These are phyloP conservation scores for Conticribra weissflogii DNA, from an alignment of 108 stramenopile species.

Conservation along the genomic window DNA sequence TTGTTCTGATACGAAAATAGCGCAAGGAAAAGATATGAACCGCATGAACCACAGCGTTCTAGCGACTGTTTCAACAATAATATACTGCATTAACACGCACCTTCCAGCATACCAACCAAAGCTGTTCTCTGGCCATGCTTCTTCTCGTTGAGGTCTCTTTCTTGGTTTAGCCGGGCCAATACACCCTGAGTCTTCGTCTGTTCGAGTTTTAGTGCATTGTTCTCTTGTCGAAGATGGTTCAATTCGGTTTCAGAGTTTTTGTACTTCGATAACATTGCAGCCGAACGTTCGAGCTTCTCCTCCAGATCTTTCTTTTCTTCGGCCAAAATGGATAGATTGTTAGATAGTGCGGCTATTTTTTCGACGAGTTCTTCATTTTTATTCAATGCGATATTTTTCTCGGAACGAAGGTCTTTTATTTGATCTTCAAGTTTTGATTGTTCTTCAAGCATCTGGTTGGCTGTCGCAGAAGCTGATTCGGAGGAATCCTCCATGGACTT, in stretches of 20 bases:
- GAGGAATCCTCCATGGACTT: slow-evolving; percentile 51
- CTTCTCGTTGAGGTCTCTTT: slow-evolving; percentile 75
- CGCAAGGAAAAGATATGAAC: too few relatives aligned
- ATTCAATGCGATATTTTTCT: slow-evolving; percentile 48
- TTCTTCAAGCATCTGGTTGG: slow-evolving; percentile 51
- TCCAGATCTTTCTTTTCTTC: slow-evolving; percentile 75
- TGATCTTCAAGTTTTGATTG: slow-evolving; percentile 46
- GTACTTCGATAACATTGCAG: slow-evolving; percentile 63
- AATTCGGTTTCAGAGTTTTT: slow-evolving; percentile 69
- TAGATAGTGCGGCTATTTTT: slow-evolving; percentile 64
- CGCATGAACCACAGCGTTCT: too few relatives aligned
- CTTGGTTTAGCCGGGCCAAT: slow-evolving; percentile 73
- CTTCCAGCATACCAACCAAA: slow-evolving; percentile 89
- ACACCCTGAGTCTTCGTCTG: slow-evolving; percentile 73
- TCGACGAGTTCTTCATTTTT: slow-evolving; percentile 76
- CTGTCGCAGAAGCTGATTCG: slow-evolving; percentile 48
- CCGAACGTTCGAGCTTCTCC: slow-evolving; percentile 54
- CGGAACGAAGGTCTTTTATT: slow-evolving; percentile 47
- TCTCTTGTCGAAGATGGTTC: slow-evolving; percentile 63
- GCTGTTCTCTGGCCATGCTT: slow-evolving; percentile 90
- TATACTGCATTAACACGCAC: too few relatives aligned
- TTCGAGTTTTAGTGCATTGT: slow-evolving; percentile 80
- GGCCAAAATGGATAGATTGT: slow-evolving; percentile 66
- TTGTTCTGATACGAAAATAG: too few relatives aligned
- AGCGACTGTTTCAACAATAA: too few relatives aligned